Evolutionary conservation across 2,329 filamentous ascomycete genomes (phyloP), one percentile per base, ranked within the genome.

Genomic region (Colletotrichum incanum): DNA sequence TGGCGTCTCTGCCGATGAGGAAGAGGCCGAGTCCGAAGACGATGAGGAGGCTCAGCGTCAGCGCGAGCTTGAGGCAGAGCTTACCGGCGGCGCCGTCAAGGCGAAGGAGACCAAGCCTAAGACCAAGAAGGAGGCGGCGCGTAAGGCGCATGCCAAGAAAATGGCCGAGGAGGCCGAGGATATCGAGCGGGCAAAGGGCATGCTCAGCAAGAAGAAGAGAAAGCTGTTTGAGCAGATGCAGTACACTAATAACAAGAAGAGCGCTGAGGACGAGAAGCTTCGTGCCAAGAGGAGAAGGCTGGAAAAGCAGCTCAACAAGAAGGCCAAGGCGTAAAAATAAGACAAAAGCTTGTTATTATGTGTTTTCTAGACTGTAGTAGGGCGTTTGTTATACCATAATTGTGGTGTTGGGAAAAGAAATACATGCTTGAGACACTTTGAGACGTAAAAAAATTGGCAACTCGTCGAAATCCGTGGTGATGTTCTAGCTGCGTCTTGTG

Each of bases 151-250:
- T 39, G 88, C 89, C 76, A 93, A 92, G 85, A 92, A 93, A 83
- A 89, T 91, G 45, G 89, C 91, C 72, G 88, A 91, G 78, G 93
- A 96, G 80, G 92, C 93, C 5, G 96, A 98, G 83, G 95, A 98
- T 78, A 84, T 97, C 71, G 95, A 98, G 83, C 89, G 96, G 74
- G 93, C 94, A 81, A 98, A 98, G 90, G 96, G 97, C 86, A 99
- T 99, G 96, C 92, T 98, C 87, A 94, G 93, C 83, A 94, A 97
- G 83, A 96, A 97, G 90, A 99, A 98, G 91, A 89, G 96, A 79
- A 98, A 98, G 91, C 86, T 98, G 79, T 93, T 96, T 76, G 96
- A 98, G 87, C 96, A 98, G 87, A 99, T 99, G 94, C 89, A 95
- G 80, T 97, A 97, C 84, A 95, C 92, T 74, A 98, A 98, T 84